Evolutionary conservation across 805 yeast species (phyloP).

Genomic region (Pichia nanzhaoensis): DNA sequence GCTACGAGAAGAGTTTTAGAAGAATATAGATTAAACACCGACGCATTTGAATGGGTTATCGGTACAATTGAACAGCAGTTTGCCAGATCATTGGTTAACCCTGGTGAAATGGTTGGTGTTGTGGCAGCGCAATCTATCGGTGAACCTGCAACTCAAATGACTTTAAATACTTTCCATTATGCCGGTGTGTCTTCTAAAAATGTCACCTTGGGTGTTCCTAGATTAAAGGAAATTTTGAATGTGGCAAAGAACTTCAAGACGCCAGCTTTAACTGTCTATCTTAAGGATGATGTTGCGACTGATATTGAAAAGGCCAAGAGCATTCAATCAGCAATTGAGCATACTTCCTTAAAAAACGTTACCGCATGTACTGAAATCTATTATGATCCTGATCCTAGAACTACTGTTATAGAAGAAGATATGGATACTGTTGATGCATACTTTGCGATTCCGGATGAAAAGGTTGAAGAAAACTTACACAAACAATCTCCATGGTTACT

Average conservation of each 20-base stretch:
- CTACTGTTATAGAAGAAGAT: constrained; percentile 96
- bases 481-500: constrained; percentile 97
- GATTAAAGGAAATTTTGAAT: constrained; percentile 94
- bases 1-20: constrained; percentile 87
- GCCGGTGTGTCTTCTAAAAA: constrained; percentile 99
- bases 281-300: constrained; percentile 69
- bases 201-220: constrained; percentile 97
- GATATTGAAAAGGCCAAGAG: constrained; percentile 93
- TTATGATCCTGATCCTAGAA: constrained; percentile 97
- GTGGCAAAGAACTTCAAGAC: constrained; percentile 98
- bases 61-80: constrained; percentile 94
- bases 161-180: constrained; percentile 88
- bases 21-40: constrained; percentile 77
- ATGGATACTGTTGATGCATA: constrained; percentile 95
- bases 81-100: constrained; percentile 84
- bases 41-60: constrained; percentile 91
- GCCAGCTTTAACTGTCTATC: constrained; percentile 97
- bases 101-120: constrained; percentile 99
- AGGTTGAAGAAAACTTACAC: constrained; percentile 87
- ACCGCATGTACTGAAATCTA: constrained; percentile 96
- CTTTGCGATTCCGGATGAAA: constrained; percentile 96
- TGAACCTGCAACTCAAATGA: constrained; percentile 98
- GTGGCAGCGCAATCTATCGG: constrained; percentile 97
- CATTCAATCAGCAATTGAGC: constrained; percentile 95
- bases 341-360: constrained; percentile 88